A percentile compares a stretch with the other conserved stretches of the same genome.
These are phyloP conservation scores for Paraconiothyrium sp. DNA, from an alignment of 2,329 filamentous ascomycete genomes.

Conservation along the genomic window DNA sequence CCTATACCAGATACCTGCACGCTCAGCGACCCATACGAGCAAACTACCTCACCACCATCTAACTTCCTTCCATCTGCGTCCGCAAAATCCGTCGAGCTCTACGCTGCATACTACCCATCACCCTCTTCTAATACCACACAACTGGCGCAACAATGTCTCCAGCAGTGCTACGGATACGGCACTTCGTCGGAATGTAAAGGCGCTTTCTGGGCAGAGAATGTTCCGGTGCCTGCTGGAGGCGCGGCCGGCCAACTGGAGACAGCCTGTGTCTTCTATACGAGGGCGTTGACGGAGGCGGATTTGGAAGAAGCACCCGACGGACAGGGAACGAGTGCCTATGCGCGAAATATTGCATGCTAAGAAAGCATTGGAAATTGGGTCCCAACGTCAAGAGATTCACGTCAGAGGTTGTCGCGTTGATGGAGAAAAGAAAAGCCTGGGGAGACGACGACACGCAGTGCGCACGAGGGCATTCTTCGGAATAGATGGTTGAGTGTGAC, in stretches of 20 bases:
- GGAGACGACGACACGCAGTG: slow-evolving; percentile 4
- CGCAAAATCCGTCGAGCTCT: slow-evolving; percentile 33
- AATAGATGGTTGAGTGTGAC: slow-evolving; percentile 23
- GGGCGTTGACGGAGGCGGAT: slow-evolving; percentile 34
- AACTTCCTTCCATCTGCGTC: slow-evolving; percentile 36
- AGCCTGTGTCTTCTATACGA: slow-evolving; percentile 50
- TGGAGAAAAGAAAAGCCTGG: slow-evolving; percentile 5
- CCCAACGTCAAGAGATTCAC: neutral
- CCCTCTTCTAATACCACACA: slow-evolving; percentile 36
- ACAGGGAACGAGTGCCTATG: slow-evolving; percentile 42
- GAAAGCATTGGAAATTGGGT: neutral
- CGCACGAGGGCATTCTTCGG: slow-evolving; percentile 18
- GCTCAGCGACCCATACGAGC: slow-evolving; percentile 35
- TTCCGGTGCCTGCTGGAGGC: slow-evolving; percentile 44
- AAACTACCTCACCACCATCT: slow-evolving; percentile 30
- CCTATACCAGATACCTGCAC: slow-evolving; percentile 50
- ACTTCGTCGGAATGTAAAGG: slow-evolving; percentile 46
- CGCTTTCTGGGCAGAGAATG: slow-evolving; percentile 50
- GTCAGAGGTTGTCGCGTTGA: slow-evolving; percentile 2
- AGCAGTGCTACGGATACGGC: slow-evolving; percentile 55
- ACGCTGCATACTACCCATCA: slow-evolving; percentile 47
- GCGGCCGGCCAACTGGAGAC: slow-evolving; percentile 41
- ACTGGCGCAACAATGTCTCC: slow-evolving; percentile 45
- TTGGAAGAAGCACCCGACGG: slow-evolving; percentile 42
- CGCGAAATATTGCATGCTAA: slow-evolving; percentile 46